Evolutionary conservation across 805 yeast genomes (phyloP).

Genomic region (Hanseniaspora mollemarum): DNA sequence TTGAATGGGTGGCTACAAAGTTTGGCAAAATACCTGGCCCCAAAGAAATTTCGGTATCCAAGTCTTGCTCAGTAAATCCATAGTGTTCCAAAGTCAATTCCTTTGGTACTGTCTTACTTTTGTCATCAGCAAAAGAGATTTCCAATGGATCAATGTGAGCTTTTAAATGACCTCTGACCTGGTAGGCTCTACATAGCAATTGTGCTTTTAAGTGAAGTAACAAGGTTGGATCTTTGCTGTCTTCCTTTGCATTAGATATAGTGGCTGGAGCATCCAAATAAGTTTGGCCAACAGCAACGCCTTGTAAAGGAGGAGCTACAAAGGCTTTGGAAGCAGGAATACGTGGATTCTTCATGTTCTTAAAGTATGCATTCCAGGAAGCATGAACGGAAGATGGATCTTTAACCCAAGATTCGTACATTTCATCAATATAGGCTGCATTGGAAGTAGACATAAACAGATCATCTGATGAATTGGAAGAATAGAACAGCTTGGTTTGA

Average conservation of each 20-base stretch:
- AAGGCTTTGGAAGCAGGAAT: conserved; percentile 68
- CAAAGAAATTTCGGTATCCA: conserved; percentile 69
- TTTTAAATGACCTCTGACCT: conserved; percentile 94
- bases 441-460: conserved; percentile 71
- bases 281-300: conserved; percentile 20
- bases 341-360: conserved; percentile 64
- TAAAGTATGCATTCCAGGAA: conserved; percentile 95
- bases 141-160: conserved; percentile 94
- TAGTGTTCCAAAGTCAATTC: conserved; percentile 88
- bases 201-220: conserved; percentile 88
- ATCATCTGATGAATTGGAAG: conserved; percentile 34
- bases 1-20: conserved; percentile 53
- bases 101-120: conserved; percentile 46
- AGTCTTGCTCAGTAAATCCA: conserved; percentile 78
- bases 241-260: conserved; percentile 28
- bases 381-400: conserved; percentile 88
- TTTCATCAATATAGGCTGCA: conserved; percentile 91
- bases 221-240: conserved; percentile 43
- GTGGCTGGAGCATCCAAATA: conserved; percentile 20
- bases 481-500: not conserved
- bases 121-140: conserved; percentile 67
- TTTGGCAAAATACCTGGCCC: conserved; percentile 98
- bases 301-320: conserved; percentile 72
- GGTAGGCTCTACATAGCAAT: conserved; percentile 93
- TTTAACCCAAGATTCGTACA: conserved; percentile 87